Evolutionary conservation across 805 yeast genomes (phyloP).

Genomic region (Metschnikowia lunata): DNA sequence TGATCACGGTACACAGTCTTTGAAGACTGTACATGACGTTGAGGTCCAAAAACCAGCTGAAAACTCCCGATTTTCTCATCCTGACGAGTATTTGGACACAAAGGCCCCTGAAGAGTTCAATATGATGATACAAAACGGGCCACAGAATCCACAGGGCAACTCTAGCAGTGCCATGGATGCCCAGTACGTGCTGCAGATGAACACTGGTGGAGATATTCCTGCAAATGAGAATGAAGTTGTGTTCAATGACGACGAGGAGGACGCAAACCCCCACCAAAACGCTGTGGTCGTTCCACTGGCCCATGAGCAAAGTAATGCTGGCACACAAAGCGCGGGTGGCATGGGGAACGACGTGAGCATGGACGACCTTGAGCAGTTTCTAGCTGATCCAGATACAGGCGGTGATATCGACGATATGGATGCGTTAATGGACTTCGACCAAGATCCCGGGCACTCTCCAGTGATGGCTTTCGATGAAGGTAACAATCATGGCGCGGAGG

Average conservation of each 20-base stretch:
- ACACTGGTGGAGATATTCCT: background rate
- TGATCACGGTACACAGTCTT: background rate
- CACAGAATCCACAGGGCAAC: background rate
- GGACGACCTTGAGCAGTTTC: constrained; percentile 19
- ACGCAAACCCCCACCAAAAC: background rate
- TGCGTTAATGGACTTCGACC: constrained; percentile 18
- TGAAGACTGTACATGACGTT: background rate
- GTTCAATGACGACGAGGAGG: background rate
- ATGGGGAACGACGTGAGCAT: constrained; percentile 11
- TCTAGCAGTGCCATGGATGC: background rate
- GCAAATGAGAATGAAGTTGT: background rate
- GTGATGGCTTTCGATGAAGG: constrained; percentile 9
- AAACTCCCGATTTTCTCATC: background rate
- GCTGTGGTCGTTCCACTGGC: background rate
- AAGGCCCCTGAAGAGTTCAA: background rate
- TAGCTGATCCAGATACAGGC: constrained; percentile 14
- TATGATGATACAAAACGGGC: background rate
- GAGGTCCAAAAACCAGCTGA: background rate
- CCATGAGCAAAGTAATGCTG: background rate
- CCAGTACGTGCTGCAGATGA: background rate
- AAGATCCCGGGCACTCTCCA: constrained; percentile 5
- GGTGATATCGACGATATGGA: constrained; percentile 18
- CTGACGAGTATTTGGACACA: background rate
- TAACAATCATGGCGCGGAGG: constrained; percentile 1
- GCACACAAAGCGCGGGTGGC: background rate